These are phyloP conservation scores for Furcasterigmium furcatum DNA, from an alignment of 2,329 filamentous ascomycete genomes.

Conservation along the genomic window DNA sequence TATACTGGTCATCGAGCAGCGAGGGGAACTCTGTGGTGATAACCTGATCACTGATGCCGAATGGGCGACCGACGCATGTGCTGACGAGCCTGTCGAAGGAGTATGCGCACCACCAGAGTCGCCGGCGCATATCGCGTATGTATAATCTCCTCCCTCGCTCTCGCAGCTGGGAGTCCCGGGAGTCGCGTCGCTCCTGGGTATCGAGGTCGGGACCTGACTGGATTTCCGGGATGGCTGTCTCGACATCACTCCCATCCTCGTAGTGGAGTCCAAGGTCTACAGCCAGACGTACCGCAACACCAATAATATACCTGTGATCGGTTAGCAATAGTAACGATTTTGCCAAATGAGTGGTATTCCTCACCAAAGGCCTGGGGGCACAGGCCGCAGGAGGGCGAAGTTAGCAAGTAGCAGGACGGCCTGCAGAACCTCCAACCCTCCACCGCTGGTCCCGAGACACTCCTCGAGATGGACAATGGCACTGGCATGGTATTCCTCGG, in stretches of 20 bases:
- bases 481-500: constrained; percentile 94
- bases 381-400: constrained; percentile 85
- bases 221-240: constrained; percentile 53
- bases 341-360: no score
- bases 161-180: constrained; percentile 20
- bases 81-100: constrained; percentile 92
- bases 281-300: constrained; percentile 84
- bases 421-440: constrained; percentile 88
- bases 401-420: constrained; percentile 88
- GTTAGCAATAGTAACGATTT: neutral
- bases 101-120: constrained; percentile 97
- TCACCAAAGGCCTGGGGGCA: constrained; percentile 86
- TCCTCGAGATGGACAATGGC: constrained; percentile 89
- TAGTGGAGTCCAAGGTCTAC: constrained; percentile 91
- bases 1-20: constrained; percentile 80
- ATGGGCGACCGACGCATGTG: constrained; percentile 87
- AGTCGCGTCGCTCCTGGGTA: constrained; percentile 17
- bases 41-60: constrained; percentile 93
- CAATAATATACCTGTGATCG: constrained; percentile 73
- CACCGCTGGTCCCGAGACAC: constrained; percentile 80
- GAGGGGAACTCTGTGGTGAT: constrained; percentile 95
- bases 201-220: constrained; percentile 25
- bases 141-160: constrained; percentile 72
- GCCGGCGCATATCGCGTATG: constrained; percentile 78
- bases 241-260: constrained; percentile 72